Conservation (phyloP, 495 filamentous ascomycete species). For the Hypomontagnella monticulosa region DNA sequence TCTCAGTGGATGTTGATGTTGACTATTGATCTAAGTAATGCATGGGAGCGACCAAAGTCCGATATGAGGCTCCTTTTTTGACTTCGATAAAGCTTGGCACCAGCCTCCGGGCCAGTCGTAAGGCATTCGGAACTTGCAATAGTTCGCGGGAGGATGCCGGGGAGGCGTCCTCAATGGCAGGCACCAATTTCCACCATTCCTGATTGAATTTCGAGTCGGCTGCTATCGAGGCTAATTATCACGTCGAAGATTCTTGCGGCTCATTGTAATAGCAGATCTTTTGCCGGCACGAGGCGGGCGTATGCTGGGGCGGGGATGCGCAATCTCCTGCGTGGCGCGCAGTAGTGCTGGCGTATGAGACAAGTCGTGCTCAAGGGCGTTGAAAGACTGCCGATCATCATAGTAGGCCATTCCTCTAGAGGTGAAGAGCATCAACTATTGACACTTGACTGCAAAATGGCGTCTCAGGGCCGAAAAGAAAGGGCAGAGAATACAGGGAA, state of each 20-base stretch:
- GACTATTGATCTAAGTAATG: not conserved
- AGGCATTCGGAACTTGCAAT: conserved; percentile 12
- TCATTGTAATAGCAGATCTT: conserved; percentile 19
- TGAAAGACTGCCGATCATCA: conserved; percentile 32
- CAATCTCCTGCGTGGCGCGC: conserved; percentile 28
- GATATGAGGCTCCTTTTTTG: not conserved
- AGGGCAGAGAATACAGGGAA: conserved; percentile 7
- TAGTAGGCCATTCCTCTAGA: conserved; percentile 32
- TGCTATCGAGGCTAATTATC: conserved; percentile 11
- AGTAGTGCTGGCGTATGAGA: conserved; percentile 40
- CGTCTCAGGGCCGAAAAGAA: conserved; percentile 19
- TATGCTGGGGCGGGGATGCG: conserved; percentile 1
- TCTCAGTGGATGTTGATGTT: conserved; percentile 13
- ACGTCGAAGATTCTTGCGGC: conserved; percentile 15
- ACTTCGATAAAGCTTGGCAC: not conserved
- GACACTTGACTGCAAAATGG: conserved; percentile 24
- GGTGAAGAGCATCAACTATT: conserved; percentile 20
- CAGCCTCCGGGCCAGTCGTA: conserved; percentile 2
- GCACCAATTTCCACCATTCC: conserved; percentile 33
- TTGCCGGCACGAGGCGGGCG: not conserved
- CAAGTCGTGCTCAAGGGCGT: conserved; percentile 44
- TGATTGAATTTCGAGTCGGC: conserved; percentile 14
- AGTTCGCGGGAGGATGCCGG: conserved; percentile 5
- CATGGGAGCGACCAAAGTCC: conserved; percentile 1
- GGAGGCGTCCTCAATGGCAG: conserved; percentile 1